These are phyloP conservation scores for Tuber magnatum DNA, from an alignment of 495 filamentous ascomycete species.

Conservation along the genomic window DNA sequence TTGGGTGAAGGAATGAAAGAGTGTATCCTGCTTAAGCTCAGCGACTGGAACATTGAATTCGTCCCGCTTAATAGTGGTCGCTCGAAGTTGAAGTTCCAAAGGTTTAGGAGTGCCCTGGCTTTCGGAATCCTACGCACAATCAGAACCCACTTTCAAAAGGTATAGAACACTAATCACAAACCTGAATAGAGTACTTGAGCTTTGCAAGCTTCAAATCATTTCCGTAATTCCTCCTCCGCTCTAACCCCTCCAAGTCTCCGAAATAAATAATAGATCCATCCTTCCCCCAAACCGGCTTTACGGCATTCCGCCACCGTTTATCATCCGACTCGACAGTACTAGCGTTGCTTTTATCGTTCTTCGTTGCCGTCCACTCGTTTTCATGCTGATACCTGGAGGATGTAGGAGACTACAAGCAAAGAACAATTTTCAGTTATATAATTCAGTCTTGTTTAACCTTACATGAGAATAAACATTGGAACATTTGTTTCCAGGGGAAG, in stretches of 20 bases:
- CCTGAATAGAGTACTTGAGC: constrained; percentile 30
- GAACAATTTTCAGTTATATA: constrained; percentile 46
- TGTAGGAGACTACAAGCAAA: constrained; percentile 67
- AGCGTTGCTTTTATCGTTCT: constrained; percentile 12
- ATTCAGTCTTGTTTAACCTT: constrained; percentile 45
- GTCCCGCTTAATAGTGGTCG: constrained; percentile 42
- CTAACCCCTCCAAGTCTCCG: constrained; percentile 34
- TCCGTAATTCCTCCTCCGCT: constrained; percentile 23
- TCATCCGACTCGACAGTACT: constrained; percentile 27
- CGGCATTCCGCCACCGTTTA: constrained; percentile 44
- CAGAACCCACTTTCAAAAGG: constrained; percentile 25
- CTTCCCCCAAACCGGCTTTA: constrained; percentile 66
- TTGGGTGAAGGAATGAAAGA: constrained; percentile 32
- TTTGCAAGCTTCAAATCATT: constrained; percentile 31
- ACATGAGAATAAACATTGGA: constrained; percentile 45
- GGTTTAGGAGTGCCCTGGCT: constrained; percentile 40
- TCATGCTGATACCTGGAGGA: constrained; percentile 18
- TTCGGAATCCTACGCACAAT: constrained; percentile 19
- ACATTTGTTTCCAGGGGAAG: constrained; percentile 28
- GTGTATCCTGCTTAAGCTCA: constrained; percentile 26
- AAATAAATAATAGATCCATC: constrained; percentile 63
- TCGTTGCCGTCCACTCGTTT: constrained; percentile 16
- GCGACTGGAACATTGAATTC: constrained; percentile 49
- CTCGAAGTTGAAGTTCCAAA: constrained; percentile 45
- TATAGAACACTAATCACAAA: constrained; percentile 10